Conservation (phyloP, 441 rosid species). For the Gossypium lobatum region DNA sequence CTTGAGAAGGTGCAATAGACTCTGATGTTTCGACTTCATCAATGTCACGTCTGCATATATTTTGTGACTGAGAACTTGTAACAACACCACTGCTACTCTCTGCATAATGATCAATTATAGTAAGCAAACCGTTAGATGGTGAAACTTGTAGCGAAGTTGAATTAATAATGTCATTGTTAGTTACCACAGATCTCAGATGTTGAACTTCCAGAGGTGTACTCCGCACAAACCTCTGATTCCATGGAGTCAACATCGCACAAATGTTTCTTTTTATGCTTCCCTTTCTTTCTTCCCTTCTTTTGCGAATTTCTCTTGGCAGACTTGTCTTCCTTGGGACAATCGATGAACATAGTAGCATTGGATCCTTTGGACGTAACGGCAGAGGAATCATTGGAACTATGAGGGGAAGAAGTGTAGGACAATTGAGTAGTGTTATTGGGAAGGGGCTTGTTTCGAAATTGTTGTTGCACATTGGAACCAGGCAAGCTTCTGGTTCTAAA, state of each 20-base stretch:
- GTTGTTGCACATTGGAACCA: constrained; percentile 21
- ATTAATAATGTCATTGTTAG: constrained; percentile 12
- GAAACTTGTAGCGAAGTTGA: constrained; percentile 15
- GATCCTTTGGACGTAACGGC: constrained; percentile 18
- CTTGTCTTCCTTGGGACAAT: constrained; percentile 20
- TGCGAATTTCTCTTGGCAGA: constrained; percentile 19
- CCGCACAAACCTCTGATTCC: constrained; percentile 21
- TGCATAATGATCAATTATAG: constrained; percentile 13
- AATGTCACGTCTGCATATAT: constrained; percentile 12
- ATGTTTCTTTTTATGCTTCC: constrained; percentile 30
- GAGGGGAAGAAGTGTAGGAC: constrained; percentile 17
- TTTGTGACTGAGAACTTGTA: constrained; percentile 15
- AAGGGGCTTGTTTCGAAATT: constrained; percentile 17
- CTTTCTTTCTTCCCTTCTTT: constrained; percentile 37
- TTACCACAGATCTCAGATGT: constrained; percentile 18
- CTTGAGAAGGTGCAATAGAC: constrained; percentile 6
- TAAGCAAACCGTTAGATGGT: constrained; percentile 12
- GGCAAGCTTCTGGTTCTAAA: constrained; percentile 19
- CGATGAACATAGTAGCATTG: constrained; percentile 14
- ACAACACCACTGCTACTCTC: constrained; percentile 11
- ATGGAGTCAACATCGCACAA: constrained; percentile 15
- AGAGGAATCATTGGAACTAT: constrained; percentile 21
- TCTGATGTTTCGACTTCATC: constrained; percentile 16
- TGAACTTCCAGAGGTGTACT: constrained; percentile 17
- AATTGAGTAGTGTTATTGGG: constrained; percentile 19